A percentile compares a stretch with the other conserved stretches of the same genome.
phyloP scores from a whole-genome alignment of 257 asterid genomes.

The Echites panduratus region DNA sequence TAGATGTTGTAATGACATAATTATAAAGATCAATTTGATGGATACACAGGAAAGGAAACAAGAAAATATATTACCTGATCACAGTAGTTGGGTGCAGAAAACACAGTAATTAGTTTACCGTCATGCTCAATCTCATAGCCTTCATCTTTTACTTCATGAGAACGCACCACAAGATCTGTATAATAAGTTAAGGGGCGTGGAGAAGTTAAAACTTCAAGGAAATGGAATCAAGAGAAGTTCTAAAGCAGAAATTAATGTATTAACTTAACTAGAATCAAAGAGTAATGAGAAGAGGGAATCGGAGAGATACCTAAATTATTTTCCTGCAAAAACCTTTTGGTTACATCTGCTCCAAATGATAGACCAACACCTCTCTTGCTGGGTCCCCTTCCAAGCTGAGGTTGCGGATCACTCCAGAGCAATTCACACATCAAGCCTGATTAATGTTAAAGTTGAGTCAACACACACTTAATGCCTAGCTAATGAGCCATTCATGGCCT shows the following conservation, averaged over 20 bases:
- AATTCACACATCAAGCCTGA: constrained; percentile 96
- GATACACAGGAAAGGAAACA: constrained; percentile 8
- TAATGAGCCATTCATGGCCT: background rate
- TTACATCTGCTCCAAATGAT: constrained; percentile 84
- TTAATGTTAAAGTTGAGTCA: constrained; percentile 15
- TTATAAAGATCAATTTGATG: background rate
- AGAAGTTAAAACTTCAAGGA: background rate
- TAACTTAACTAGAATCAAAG: background rate
- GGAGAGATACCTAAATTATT: constrained; percentile 62
- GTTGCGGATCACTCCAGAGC: constrained; percentile 99
- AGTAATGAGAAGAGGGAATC: background rate
- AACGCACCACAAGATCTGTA: constrained; percentile 94
- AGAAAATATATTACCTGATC: constrained; percentile 72
- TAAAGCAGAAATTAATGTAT: background rate
- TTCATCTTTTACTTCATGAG: constrained; percentile 99
- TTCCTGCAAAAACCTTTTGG: constrained; percentile 86
- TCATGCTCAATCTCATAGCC: constrained; percentile 97
- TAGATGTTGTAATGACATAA: background rate
- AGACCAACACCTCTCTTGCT: constrained; percentile 99
- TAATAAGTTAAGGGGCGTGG: constrained; percentile 1
- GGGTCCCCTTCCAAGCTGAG: constrained; percentile 97
- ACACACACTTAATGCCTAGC: background rate
- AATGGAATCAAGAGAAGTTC: background rate
- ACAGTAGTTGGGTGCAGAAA: constrained; percentile 98
- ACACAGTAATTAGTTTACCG: constrained; percentile 94